These are phyloP conservation scores for Mallotus repandus DNA, from an alignment of 441 rosid species.

Conservation along the genomic window DNA sequence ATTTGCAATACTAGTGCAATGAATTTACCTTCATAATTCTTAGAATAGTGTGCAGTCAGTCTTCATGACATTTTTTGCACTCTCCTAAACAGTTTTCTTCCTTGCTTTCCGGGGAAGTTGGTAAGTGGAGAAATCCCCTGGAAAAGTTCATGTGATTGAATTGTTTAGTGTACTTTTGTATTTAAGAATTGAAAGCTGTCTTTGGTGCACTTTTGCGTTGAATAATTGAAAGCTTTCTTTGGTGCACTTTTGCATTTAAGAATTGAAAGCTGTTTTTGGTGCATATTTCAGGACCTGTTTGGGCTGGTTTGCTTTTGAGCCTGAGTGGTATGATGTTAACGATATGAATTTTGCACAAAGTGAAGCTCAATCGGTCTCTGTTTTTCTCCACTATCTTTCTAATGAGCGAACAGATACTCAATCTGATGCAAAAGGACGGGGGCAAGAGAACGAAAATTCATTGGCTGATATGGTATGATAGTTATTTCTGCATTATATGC, in stretches of 20 bases:
- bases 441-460: conserved; percentile 56
- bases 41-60: not conserved
- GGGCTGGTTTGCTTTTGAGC: conserved; percentile 99
- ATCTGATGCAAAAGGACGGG: conserved; percentile 61
- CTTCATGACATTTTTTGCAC: not conserved
- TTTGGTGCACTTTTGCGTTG: too few species aligned
- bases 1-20: not conserved
- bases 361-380: conserved; percentile 83
- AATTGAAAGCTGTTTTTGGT: conserved; percentile 28
- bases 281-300: conserved; percentile 71
- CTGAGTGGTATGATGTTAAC: conserved; percentile 79
- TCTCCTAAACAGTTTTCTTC: not conserved
- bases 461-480: conserved; percentile 53
- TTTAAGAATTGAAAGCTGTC: too few species aligned
- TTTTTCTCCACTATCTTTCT: conserved; percentile 74
- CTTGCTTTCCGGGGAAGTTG: not conserved
- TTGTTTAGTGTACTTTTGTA: too few species aligned
- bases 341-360: conserved; percentile 65
- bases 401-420: conserved; percentile 67
- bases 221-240: not conserved
- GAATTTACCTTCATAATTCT: not conserved
- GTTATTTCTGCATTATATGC: conserved; percentile 4
- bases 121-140: not conserved
- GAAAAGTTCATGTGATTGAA: not conserved
- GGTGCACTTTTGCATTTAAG: conserved; percentile 13